phyloP scores from a whole-genome alignment of 495 filamentous ascomycete genomes.

The Penicillium nucicola region DNA sequence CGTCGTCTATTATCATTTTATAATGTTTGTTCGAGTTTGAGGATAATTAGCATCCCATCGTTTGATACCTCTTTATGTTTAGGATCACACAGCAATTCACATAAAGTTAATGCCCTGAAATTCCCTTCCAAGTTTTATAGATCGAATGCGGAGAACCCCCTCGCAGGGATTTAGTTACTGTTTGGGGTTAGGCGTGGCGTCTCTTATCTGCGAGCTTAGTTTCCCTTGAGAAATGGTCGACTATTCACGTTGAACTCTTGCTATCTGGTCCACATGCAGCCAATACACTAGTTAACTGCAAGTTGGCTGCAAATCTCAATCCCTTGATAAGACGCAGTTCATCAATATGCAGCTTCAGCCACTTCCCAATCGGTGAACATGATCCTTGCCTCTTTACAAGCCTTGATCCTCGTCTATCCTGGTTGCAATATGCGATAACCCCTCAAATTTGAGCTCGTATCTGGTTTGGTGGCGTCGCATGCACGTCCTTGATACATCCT shows the following conservation, averaged over 20 bases:
- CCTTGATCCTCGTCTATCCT: background rate
- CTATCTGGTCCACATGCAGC: no score
- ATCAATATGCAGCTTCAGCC: no score
- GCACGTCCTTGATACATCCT: no score
- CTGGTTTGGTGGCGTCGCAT: background rate
- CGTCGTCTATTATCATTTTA: no score
- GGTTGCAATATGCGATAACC: no score
- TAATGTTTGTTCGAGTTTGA: constrained; percentile 4
- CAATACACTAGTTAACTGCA: no score
- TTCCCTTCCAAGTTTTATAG: background rate
- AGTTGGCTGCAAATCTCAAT: no score
- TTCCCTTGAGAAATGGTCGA: background rate
- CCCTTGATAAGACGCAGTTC: no score
- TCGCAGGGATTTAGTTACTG: constrained; percentile 12
- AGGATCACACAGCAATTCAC: background rate
- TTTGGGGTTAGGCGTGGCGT: constrained; percentile 4
- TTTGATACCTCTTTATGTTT: constrained; percentile 5
- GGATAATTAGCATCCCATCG: background rate
- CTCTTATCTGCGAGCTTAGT: background rate
- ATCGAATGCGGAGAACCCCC: constrained; percentile 5
- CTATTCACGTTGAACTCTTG: background rate
- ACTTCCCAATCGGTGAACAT: background rate
- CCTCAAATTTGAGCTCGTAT: background rate
- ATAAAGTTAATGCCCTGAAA: background rate
- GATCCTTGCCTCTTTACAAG: background rate